Conservation (phyloP, 139 green algal genomes). For the Eudorina sp. region DNA sequence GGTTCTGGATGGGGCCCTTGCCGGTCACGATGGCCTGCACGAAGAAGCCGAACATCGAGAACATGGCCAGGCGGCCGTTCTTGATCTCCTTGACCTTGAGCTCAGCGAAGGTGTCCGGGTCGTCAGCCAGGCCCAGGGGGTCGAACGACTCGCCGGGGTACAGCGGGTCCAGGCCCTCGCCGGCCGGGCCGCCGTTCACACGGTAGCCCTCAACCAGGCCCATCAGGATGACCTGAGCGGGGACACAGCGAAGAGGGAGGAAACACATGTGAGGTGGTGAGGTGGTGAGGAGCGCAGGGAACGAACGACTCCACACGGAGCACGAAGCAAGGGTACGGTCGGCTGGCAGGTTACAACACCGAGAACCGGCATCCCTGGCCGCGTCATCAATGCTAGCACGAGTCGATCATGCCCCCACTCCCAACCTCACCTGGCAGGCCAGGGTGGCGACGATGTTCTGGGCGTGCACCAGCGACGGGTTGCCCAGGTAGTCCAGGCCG, state of each 20-base stretch:
- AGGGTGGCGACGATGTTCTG: slow-evolving; percentile 96
- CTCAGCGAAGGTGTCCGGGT: slow-evolving; percentile 88
- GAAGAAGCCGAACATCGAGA: slow-evolving; percentile 83
- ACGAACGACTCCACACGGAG: too few species aligned
- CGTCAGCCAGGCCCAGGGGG: slow-evolving; percentile 96
- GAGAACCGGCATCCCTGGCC: too few species aligned
- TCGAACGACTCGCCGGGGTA: slow-evolving; percentile 95
- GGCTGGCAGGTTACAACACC: too few species aligned
- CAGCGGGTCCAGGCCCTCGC: slow-evolving; percentile 87
- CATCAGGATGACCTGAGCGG: slow-evolving; percentile 86
- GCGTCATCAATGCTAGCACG: too few species aligned
- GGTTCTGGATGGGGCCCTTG: slow-evolving; percentile 75
- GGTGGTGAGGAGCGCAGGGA: too few species aligned
- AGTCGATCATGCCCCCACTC: too few species aligned
- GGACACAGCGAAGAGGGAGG: neutral
- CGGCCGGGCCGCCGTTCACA: slow-evolving; percentile 80
- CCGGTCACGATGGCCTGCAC: slow-evolving; percentile 84
- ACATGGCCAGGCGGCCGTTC: slow-evolving; percentile 91
- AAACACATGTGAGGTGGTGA: neutral
- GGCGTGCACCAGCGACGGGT: slow-evolving; percentile 94
- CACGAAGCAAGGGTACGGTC: too few species aligned
- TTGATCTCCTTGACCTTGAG: slow-evolving; percentile 97
- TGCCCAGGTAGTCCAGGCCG: slow-evolving; percentile 96
- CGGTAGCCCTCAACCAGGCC: slow-evolving; percentile 89
- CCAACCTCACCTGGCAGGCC: slow-evolving; percentile 77